phyloP scores from a whole-genome alignment of 345 rosid genomes.

The Murraya paniculata region DNA sequence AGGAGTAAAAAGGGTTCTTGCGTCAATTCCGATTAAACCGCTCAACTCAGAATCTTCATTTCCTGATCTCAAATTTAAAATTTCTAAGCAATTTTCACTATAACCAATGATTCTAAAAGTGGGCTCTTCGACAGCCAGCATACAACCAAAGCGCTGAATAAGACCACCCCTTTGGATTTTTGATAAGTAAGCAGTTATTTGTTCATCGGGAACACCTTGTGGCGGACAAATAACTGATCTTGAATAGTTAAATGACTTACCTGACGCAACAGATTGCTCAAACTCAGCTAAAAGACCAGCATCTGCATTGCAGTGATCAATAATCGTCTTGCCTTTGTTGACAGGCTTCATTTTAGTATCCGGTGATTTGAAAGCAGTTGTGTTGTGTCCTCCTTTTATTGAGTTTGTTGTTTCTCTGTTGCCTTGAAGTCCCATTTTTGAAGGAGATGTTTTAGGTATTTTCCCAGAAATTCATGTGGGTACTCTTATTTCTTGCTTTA shows the following conservation, averaged over 20 bases:
- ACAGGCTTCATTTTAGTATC: constrained; percentile 50
- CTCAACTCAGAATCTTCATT: constrained; percentile 15
- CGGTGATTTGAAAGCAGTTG: constrained; percentile 29
- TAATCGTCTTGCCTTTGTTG: constrained; percentile 34
- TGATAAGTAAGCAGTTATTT: constrained; percentile 59
- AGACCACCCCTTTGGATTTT: constrained; percentile 83
- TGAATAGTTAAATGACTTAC: constrained; percentile 71
- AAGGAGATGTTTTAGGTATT: background rate
- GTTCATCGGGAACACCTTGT: constrained; percentile 49
- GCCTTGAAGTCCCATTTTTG: constrained; percentile 14
- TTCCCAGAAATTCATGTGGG: constrained; percentile 12
- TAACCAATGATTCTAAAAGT: constrained; percentile 51
- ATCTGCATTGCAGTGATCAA: constrained; percentile 72
- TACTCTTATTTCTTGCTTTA: background rate
- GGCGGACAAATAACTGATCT: constrained; percentile 53
- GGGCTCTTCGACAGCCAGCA: constrained; percentile 65
- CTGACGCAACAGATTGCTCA: constrained; percentile 58
- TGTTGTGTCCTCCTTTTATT: background rate
- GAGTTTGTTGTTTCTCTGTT: constrained; percentile 11
- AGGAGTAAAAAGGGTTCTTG: constrained; percentile 58
- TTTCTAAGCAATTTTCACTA: constrained; percentile 66
- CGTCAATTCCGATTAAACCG: constrained; percentile 70
- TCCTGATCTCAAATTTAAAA: constrained; percentile 37
- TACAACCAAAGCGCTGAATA: constrained; percentile 76
- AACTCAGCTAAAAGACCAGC: constrained; percentile 72